Evolutionary conservation across 1,284 basidiomycete genomes (phyloP).

Genomic region (Leccinum cinnamomeum): DNA sequence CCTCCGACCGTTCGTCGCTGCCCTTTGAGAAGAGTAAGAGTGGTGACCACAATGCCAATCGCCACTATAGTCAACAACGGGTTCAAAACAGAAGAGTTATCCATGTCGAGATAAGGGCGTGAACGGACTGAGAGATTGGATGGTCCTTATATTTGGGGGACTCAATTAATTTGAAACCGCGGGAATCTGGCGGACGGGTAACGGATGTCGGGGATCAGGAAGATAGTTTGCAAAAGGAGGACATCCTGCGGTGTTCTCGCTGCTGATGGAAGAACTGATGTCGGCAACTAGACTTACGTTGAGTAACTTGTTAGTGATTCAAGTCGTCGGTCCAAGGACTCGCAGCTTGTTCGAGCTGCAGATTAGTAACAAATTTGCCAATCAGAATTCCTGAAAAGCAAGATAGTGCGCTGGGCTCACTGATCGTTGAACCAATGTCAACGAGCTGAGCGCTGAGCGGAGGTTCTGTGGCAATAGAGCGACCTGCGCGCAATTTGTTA

Average conservation of each 20-base stretch:
- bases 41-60: slow-evolving; percentile 1
- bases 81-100: background rate
- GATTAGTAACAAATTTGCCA: background rate
- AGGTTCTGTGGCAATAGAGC: background rate
- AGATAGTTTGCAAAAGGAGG: no score
- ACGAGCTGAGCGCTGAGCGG: no score
- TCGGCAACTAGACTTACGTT: no score
- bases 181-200: background rate
- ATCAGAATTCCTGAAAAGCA: background rate
- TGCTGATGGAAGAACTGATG: no score
- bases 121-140: background rate
- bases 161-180: background rate
- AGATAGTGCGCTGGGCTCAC: background rate
- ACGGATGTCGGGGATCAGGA: background rate
- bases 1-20: slow-evolving; percentile 1
- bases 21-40: slow-evolving; percentile 11
- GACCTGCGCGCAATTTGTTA: background rate
- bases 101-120: slow-evolving; percentile 7
- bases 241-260: no score
- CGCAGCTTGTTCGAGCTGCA: background rate
- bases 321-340: background rate
- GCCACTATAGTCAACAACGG: slow-evolving; percentile 1
- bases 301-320: no score
- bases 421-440: background rate
- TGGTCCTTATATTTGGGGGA: slow-evolving; percentile 3